Evolutionary conservation across 768 basidiomycete species (phyloP).

Genomic region (Termitomyces sp.): DNA sequence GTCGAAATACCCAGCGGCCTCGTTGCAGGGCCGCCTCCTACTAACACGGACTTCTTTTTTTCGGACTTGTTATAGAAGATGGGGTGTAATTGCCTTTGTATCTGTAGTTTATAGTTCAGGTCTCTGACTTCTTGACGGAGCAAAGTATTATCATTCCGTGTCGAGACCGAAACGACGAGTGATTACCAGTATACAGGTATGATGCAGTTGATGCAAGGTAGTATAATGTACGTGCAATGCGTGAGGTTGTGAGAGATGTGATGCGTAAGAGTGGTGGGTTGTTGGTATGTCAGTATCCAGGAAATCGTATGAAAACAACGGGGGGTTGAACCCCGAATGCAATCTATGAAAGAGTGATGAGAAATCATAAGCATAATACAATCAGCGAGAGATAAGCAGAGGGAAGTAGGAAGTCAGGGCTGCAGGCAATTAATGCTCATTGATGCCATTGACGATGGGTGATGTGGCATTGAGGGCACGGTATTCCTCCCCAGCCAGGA

Average conservation of each 20-base stretch:
- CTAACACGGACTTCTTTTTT: slow-evolving; percentile 82
- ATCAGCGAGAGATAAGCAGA: slow-evolving; percentile 8
- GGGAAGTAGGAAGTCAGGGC: slow-evolving; percentile 8
- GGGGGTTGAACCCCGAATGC: slow-evolving; percentile 81
- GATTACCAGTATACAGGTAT: slow-evolving; percentile 23
- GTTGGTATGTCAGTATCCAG: slow-evolving; percentile 18
- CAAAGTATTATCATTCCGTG: slow-evolving; percentile 2
- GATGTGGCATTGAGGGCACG: slow-evolving; percentile 29
- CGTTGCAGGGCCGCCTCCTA: slow-evolving; percentile 71
- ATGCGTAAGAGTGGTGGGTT: slow-evolving; percentile 12
- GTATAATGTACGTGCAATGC: slow-evolving; percentile 14
- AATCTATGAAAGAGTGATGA: slow-evolving; percentile 19
- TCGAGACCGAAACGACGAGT: background rate
- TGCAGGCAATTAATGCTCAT: slow-evolving; percentile 20
- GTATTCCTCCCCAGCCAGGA: slow-evolving; percentile 66
- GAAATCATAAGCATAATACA: slow-evolving; percentile 21
- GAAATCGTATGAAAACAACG: slow-evolving; percentile 31
- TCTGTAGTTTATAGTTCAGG: background rate
- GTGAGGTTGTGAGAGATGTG: slow-evolving; percentile 5
- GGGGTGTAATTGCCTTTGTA: background rate
- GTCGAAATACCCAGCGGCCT: slow-evolving; percentile 85
- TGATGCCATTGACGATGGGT: slow-evolving; percentile 33
- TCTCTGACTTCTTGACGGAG: background rate
- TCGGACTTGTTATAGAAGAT: slow-evolving; percentile 49
- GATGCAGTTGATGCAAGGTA: slow-evolving; percentile 58